Percentiles rank a stretch among this genome's conserved stretches.
phyloP scores from a whole-genome alignment of 768 basidiomycete species.

The Suillus ampliporus region DNA sequence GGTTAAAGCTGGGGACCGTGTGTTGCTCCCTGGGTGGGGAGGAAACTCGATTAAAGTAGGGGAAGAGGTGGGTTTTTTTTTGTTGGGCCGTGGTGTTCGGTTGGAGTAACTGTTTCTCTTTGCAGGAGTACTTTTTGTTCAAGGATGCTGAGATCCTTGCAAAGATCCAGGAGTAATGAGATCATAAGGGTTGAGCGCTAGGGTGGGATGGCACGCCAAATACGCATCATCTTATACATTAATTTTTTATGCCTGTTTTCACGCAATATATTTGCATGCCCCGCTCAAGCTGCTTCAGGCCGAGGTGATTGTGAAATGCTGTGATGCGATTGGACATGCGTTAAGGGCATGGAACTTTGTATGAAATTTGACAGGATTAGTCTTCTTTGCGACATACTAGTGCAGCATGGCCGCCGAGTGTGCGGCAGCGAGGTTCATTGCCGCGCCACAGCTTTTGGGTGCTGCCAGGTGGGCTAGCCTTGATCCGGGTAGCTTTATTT shows the following conservation, averaged over 20 bases:
- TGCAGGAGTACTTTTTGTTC: conserved; percentile 95
- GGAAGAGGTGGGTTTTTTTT: conserved; percentile 75
- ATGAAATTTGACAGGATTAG: conserved; percentile 1
- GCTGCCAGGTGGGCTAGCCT: no score
- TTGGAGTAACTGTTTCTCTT: no score
- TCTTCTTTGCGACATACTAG: no score
- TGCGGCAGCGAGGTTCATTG: no score
- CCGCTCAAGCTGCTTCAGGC: conserved; percentile 29
- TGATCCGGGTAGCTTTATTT: no score
- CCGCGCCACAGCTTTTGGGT: no score
- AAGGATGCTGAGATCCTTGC: conserved; percentile 95
- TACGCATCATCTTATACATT: conserved; percentile 17
- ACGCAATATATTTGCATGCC: conserved; percentile 34
- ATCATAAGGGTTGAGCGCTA: no score
- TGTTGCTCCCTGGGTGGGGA: conserved; percentile 95
- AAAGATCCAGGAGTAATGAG: conserved; percentile 84
- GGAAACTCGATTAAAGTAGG: conserved; percentile 96
- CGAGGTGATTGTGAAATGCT: conserved; percentile 1
- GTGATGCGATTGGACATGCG: no score
- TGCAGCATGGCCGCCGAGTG: no score
- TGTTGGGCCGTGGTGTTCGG: no score
- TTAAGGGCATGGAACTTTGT: neutral
- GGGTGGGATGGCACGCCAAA: conserved; percentile 11
- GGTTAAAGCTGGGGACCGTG: conserved; percentile 90
- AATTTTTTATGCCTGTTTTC: conserved; percentile 26